Conservation (phyloP, 768 basidiomycete species). For the Dioszegia aurantiaca region DNA sequence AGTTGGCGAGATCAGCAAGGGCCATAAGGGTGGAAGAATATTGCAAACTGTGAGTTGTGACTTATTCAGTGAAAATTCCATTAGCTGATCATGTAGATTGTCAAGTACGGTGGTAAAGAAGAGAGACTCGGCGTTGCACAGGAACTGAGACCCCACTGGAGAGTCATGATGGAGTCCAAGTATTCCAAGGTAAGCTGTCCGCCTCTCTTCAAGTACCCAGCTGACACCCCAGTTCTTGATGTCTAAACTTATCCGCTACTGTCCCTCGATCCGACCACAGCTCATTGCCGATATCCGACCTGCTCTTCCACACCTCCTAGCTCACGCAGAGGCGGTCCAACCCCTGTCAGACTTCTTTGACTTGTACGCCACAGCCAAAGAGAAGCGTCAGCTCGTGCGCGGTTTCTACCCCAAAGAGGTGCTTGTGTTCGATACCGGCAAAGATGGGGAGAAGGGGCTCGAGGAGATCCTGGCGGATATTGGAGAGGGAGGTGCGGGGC, state of each 20-base stretch:
- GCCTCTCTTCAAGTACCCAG: not conserved
- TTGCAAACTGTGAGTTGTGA: conserved; percentile 59
- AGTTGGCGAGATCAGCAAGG: conserved; percentile 80
- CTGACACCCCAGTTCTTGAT: conserved; percentile 44
- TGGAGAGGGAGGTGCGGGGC: conserved; percentile 59
- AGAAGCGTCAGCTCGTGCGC: conserved; percentile 72
- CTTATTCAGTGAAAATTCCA: not conserved
- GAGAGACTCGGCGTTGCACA: conserved; percentile 76
- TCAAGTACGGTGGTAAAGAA: conserved; percentile 71
- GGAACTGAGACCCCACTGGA: conserved; percentile 78
- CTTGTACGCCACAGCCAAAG: conserved; percentile 78
- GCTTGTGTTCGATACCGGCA: conserved; percentile 60
- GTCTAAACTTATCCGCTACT: conserved; percentile 49
- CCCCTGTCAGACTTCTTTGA: conserved; percentile 87
- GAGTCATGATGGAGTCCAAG: conserved; percentile 74
- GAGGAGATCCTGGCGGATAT: conserved; percentile 63
- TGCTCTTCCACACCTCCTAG: conserved; percentile 69
- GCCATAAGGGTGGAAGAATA: conserved; percentile 78
- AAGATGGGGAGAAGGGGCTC: conserved; percentile 51
- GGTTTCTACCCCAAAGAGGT: conserved; percentile 92
- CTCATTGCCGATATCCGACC: conserved; percentile 78
- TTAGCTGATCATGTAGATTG: conserved; percentile 53
- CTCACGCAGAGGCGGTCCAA: conserved; percentile 78
- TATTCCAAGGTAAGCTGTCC: conserved; percentile 68
- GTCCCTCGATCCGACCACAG: conserved; percentile 68